Evolutionary conservation across 2,329 filamentous ascomycete genomes (phyloP).

Genomic region (Nakataea oryzae): DNA sequence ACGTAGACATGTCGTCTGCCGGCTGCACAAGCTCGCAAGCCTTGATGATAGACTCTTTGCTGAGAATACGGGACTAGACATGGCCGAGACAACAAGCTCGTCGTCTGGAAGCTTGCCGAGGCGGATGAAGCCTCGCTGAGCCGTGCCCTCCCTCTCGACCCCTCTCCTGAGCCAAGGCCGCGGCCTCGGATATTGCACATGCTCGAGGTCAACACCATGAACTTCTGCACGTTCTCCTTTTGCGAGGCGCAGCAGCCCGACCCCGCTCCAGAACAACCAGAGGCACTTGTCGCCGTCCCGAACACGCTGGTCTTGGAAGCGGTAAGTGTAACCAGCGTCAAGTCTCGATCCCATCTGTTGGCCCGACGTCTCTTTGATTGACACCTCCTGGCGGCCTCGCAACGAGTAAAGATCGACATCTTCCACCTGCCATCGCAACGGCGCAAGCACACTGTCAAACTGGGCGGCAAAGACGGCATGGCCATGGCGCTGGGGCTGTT

Average conservation of each 20-base stretch:
- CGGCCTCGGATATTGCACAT: slow-evolving; percentile 81
- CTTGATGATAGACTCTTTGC: background rate
- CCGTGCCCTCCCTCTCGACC: slow-evolving; percentile 61
- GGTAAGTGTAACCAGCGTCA: slow-evolving; percentile 26
- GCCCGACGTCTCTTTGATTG: slow-evolving; percentile 2
- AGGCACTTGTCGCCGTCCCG: slow-evolving; percentile 64
- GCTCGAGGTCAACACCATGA: slow-evolving; percentile 82
- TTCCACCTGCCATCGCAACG: slow-evolving; percentile 69
- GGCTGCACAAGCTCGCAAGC: background rate
- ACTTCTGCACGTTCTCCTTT: slow-evolving; percentile 76
- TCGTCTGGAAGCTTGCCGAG: slow-evolving; percentile 66
- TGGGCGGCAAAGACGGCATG: slow-evolving; percentile 58
- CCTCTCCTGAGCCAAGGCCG: slow-evolving; percentile 32
- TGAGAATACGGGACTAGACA: slow-evolving; percentile 46
- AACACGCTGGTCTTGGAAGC: slow-evolving; percentile 65
- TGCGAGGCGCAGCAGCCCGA: slow-evolving; percentile 8
- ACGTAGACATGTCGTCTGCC: slow-evolving; percentile 25
- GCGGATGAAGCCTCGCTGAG: slow-evolving; percentile 55
- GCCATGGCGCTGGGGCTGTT: slow-evolving; percentile 71
- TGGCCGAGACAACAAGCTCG: slow-evolving; percentile 77
- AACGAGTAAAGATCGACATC: slow-evolving; percentile 54
- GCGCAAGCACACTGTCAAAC: slow-evolving; percentile 49
- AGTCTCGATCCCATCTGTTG: background rate
- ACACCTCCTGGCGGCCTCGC: background rate
- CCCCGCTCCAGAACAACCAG: background rate